These are phyloP conservation scores for Laburnicola sp. DNA, from an alignment of 2,329 filamentous ascomycete genomes.

Conservation along the genomic window DNA sequence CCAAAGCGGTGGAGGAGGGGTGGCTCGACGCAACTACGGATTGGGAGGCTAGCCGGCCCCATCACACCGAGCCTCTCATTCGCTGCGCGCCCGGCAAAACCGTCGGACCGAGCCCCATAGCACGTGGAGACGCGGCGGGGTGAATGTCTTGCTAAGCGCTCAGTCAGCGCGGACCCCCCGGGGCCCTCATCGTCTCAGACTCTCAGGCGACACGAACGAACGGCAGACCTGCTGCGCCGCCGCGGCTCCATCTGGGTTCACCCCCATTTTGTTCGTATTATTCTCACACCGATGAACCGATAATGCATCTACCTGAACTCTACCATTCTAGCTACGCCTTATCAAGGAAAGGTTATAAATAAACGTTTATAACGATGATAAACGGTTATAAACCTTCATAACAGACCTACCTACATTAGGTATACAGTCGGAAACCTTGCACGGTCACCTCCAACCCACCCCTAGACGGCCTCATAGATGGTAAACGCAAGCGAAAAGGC, in stretches of 20 bases:
- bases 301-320: not conserved
- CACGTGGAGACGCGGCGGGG: slow-evolving; percentile 13
- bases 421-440: too few relatives aligned
- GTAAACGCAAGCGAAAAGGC: slow-evolving; percentile 1
- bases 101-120: slow-evolving; percentile 17
- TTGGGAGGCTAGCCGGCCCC: not conserved
- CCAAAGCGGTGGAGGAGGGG: slow-evolving; percentile 20
- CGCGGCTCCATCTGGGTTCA: too few relatives aligned
- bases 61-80: slow-evolving; percentile 9
- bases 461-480: not conserved
- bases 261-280: too few relatives aligned
- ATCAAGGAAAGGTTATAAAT: too few relatives aligned
- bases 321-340: not conserved
- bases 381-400: too few relatives aligned
- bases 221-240: not conserved
- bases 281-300: slow-evolving; percentile 3
- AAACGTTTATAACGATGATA: too few relatives aligned
- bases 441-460: too few relatives aligned
- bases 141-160: slow-evolving; percentile 24
- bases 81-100: slow-evolving; percentile 12
- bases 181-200: slow-evolving; percentile 3
- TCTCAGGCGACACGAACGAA: slow-evolving; percentile 1
- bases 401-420: too few relatives aligned
- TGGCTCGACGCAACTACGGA: slow-evolving; percentile 17
- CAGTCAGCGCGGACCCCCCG: slow-evolving; percentile 16